Evolutionary conservation across 768 basidiomycete species (phyloP).

Genomic region (Termitomyces sp.): DNA sequence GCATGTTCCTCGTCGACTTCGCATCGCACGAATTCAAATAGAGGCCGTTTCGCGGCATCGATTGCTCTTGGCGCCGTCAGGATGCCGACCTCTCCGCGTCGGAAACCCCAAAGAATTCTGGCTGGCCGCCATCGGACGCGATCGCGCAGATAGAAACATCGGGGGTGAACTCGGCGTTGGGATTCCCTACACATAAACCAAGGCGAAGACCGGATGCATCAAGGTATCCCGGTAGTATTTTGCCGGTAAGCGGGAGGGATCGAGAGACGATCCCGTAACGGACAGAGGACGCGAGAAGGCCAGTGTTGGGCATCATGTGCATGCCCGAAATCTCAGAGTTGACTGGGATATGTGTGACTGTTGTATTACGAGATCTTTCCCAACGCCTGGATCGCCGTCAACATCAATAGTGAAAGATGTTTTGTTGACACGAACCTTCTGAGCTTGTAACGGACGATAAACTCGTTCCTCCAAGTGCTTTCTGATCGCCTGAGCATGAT

Average conservation of each 20-base stretch:
- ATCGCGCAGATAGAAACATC: conserved; percentile 56
- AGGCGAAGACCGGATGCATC: conserved; percentile 54
- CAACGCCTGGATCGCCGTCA: conserved; percentile 48
- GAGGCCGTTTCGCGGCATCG: conserved; percentile 40
- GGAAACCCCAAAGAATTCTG: conserved; percentile 69
- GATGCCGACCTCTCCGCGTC: conserved; percentile 61
- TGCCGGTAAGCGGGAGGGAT: conserved; percentile 65
- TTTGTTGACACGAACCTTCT: conserved; percentile 34
- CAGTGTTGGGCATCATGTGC: conserved; percentile 51
- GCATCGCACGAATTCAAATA: conserved; percentile 43
- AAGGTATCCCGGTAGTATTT: conserved; percentile 63
- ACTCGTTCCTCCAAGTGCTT: conserved; percentile 66
- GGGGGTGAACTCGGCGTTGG: conserved; percentile 69
- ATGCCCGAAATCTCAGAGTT: conserved; percentile 50
- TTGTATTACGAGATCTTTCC: conserved; percentile 54
- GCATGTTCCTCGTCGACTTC: conserved; percentile 54
- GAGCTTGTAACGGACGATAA: conserved; percentile 48
- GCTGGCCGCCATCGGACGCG: conserved; percentile 57
- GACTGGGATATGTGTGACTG: conserved; percentile 60
- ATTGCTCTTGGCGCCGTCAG: conserved; percentile 53
- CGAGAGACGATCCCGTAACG: conserved; percentile 69
- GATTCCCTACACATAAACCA: conserved; percentile 63
- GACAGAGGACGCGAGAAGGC: conserved; percentile 57
- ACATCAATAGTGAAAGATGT: background rate
- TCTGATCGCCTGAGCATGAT: conserved; percentile 53